A percentile compares a stretch with the other conserved stretches of the same genome.
Conservation (phyloP, 2,329 filamentous ascomycete species). For the Monilinia laxa region DNA sequence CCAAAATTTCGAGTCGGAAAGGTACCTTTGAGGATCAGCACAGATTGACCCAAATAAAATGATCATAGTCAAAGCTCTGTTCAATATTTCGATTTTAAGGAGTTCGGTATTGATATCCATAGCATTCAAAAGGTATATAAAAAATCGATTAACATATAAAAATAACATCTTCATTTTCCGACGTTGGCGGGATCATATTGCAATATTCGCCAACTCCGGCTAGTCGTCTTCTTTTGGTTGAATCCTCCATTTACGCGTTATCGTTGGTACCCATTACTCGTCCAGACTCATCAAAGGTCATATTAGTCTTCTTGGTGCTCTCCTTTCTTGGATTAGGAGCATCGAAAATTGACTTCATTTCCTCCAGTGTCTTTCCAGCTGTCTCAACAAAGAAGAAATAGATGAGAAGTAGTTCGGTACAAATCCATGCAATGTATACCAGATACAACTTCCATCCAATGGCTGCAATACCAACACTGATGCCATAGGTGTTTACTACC, state of each 20-base stretch:
- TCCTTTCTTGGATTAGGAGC: background rate
- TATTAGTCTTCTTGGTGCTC: background rate
- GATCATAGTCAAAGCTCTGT: background rate
- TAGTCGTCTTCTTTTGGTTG: background rate
- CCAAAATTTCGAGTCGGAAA: background rate
- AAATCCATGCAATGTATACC: slow-evolving; percentile 34
- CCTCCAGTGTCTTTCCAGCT: slow-evolving; percentile 34
- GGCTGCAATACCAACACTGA: slow-evolving; percentile 42
- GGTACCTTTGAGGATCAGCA: background rate
- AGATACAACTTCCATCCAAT: slow-evolving; percentile 42
- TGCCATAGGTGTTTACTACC: slow-evolving; percentile 44
- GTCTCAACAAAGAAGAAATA: slow-evolving; percentile 40
- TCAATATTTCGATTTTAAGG: background rate
- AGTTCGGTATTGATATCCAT: slow-evolving; percentile 18
- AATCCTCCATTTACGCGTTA: background rate
- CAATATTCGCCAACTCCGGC: no score
- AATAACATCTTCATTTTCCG: background rate
- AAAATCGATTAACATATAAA: background rate
- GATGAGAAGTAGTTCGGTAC: slow-evolving; percentile 33
- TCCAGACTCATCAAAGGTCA: slow-evolving; percentile 6
- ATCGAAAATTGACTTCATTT: slow-evolving; percentile 33
- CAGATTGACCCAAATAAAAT: background rate
- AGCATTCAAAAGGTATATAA: background rate
- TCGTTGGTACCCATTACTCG: slow-evolving; percentile 1
- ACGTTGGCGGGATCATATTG: background rate